Base-by-base conservation (phyloP, 495 filamentous ascomycete species). In the Lophiotrema nucula region DNA sequence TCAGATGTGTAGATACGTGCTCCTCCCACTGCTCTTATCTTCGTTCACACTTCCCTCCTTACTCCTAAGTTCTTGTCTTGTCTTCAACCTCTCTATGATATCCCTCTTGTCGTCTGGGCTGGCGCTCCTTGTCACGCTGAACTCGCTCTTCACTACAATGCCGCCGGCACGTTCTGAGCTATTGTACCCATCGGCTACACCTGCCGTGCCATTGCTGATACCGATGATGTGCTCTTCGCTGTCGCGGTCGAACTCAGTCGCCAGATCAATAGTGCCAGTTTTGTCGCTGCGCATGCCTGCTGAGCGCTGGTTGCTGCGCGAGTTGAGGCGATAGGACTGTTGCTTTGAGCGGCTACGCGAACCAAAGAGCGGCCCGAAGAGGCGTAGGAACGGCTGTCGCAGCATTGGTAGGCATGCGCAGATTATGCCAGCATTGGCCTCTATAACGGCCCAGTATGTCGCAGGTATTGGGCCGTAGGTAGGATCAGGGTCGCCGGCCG, bases 321-420 rank as follows among this genome's bases (percentile, higher is more conserved):
- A 42, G 12, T 24, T 41, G 19, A 26, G n/a, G 10, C n/a, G 35
- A n/a, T 53, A 39, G 2, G 35, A 41, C 6, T 31, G 33, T 23
- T 43, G 33, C n/a, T 15, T 43, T n/a, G 35, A 53, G 33, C 49
- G 28, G 27, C 3, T 33, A 2, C 39, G 39, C 10, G 39, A 43
- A 10, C 39, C 39, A 43, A 43, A 43, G 39, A 52, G 48, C 8
- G 48, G 48, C 33, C 48, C 48, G 21, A 52, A 52, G 11, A 52
- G 19, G 11, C 25, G 37, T 6, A 55, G 4, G 16, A 55, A 31
- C 10, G 51, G 51, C 11, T 52, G 48, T 28, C 51, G 39, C 23
- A 55, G 23, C 38, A 44, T 44, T 25, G 51, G 38, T 18, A 55
- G 39, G 28, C 51, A 55, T 3, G 51, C 39, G 22, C 51, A 45